These are phyloP conservation scores for Neobulgaria alba DNA, from an alignment of 2,329 filamentous ascomycete species.

Conservation along the genomic window DNA sequence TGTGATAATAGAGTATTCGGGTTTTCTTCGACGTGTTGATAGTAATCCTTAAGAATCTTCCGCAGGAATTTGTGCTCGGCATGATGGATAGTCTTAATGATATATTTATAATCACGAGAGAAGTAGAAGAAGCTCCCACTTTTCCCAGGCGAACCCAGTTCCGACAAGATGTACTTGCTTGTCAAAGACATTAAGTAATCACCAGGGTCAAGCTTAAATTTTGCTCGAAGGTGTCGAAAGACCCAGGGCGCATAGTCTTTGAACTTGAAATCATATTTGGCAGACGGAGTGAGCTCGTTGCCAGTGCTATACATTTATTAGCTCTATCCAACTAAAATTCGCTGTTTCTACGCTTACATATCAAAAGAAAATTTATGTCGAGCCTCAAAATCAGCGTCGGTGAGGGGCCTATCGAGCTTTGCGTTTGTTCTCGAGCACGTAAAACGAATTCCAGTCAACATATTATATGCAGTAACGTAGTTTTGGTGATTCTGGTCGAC, in stretches of 20 bases:
- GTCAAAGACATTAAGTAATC: slow-evolving; percentile 98
- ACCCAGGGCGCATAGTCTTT: slow-evolving; percentile 99
- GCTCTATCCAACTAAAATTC: slow-evolving; percentile 15
- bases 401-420: slow-evolving; percentile 85
- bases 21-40: slow-evolving; percentile 83
- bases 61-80: slow-evolving; percentile 82
- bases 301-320: slow-evolving; percentile 57
- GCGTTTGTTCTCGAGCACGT: slow-evolving; percentile 94
- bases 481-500: slow-evolving; percentile 96
- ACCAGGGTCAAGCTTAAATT: slow-evolving; percentile 87
- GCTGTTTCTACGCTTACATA: slow-evolving; percentile 58
- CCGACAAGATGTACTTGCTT: slow-evolving; percentile 96
- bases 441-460: slow-evolving; percentile 97
- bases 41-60: slow-evolving; percentile 84
- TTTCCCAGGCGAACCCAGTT: slow-evolving; percentile 93
- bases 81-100: slow-evolving; percentile 99
- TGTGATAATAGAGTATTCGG: slow-evolving; percentile 95
- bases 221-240: slow-evolving; percentile 80
- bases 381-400: slow-evolving; percentile 83
- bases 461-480: slow-evolving; percentile 98
- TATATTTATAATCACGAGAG: slow-evolving; percentile 98
- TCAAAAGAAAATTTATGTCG: slow-evolving; percentile 99
- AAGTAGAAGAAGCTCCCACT: slow-evolving; percentile 99
- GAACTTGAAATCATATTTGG: slow-evolving; percentile 99
- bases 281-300: slow-evolving; percentile 92